These are phyloP conservation scores for Neopestalotiopsis clavispora DNA, from an alignment of 2,329 filamentous ascomycete species.

Conservation along the genomic window DNA sequence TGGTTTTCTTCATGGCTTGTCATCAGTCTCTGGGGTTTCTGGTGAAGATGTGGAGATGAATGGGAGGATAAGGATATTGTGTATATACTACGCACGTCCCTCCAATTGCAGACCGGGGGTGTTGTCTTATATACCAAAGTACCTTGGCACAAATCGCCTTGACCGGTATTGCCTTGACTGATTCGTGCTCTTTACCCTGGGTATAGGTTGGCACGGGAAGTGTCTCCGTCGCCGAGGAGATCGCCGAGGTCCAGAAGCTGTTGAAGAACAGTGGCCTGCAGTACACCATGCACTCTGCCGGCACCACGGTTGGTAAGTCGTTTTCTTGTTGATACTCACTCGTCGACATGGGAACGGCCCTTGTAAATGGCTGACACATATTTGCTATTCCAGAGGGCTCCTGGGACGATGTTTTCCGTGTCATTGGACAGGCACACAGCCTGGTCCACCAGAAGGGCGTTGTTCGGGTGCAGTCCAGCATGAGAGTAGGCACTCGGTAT, in stretches of 20 bases:
- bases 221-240: conserved; percentile 78
- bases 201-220: conserved; percentile 77
- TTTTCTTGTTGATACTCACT: not conserved
- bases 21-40: not conserved
- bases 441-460: conserved; percentile 79
- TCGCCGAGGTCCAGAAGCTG: conserved; percentile 87
- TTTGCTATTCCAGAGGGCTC: conserved; percentile 69
- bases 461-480: conserved; percentile 84
- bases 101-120: not conserved
- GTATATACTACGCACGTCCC: not conserved
- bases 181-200: not conserved
- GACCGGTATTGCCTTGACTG: not conserved
- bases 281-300: conserved; percentile 91
- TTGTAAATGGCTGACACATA: not conserved
- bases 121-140: not conserved
- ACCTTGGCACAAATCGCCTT: not conserved
- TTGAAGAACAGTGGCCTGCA: conserved; percentile 80
- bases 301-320: conserved; percentile 85
- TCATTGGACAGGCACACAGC: conserved; percentile 85
- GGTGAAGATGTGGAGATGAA: not conserved
- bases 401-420: conserved; percentile 85
- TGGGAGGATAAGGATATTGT: not conserved
- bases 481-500: conserved; percentile 80
- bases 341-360: not conserved
- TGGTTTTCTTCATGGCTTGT: not conserved